Evolutionary conservation across 148 eudicot species (phyloP).

Genomic region (Rhododendron vialii): DNA sequence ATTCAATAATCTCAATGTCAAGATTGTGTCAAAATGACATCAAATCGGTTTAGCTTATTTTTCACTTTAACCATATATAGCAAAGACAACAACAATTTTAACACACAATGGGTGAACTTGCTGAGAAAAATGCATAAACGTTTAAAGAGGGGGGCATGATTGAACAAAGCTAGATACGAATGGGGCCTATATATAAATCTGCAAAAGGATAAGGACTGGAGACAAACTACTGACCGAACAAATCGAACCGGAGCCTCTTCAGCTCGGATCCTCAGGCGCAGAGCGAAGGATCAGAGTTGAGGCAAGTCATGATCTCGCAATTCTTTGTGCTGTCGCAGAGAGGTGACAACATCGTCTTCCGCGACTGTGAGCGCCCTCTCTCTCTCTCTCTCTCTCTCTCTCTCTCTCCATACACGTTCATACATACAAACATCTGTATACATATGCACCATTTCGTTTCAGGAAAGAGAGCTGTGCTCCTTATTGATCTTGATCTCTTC

Average conservation of each 20-base stretch:
- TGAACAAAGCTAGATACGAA: not conserved
- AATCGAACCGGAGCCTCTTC: not conserved
- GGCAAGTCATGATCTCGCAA: slow-evolving; percentile 65
- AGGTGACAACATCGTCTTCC: slow-evolving; percentile 94
- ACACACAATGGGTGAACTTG: no score
- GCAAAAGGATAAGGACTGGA: not conserved
- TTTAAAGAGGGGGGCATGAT: no score
- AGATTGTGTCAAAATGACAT: no score
- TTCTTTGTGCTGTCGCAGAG: slow-evolving; percentile 90
- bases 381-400: slow-evolving; percentile 9
- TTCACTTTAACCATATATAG: no score
- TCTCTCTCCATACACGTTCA: not conserved
- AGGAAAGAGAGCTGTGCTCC: not conserved
- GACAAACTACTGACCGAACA: not conserved
- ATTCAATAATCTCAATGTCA: no score
- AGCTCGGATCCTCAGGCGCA: not conserved
- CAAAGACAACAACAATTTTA: no score
- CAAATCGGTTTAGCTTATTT: no score
- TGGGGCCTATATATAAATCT: not conserved
- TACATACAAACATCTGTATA: not conserved
- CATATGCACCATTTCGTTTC: not conserved
- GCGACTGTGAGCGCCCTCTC: slow-evolving; percentile 58
- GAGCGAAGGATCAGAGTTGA: not conserved
- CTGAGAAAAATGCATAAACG: no score
- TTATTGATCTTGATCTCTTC: not conserved